These are phyloP conservation scores for Xylaria grammica DNA, from an alignment of 495 filamentous ascomycete genomes.

Conservation along the genomic window DNA sequence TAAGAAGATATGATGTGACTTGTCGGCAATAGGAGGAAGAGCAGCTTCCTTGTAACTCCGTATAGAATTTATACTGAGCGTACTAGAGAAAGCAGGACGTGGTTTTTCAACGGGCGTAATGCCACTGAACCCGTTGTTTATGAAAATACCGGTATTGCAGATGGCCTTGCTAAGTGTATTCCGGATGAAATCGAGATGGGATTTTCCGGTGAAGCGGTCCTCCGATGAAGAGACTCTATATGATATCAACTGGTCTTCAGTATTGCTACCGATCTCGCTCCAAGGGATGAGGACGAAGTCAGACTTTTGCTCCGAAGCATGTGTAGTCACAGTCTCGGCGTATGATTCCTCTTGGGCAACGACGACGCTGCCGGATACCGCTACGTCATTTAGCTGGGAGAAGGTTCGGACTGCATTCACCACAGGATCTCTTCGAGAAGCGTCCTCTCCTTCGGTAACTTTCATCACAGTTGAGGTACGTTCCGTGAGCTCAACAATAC, in stretches of 20 bases:
- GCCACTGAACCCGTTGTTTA: constrained; percentile 75
- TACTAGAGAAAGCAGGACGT: constrained; percentile 48
- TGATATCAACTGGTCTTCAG: constrained; percentile 61
- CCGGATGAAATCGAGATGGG: constrained; percentile 72
- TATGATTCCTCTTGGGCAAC: constrained; percentile 79
- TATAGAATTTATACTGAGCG: constrained; percentile 63
- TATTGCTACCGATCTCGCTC: constrained; percentile 80
- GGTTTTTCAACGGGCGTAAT: constrained; percentile 43
- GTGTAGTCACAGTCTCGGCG: constrained; percentile 72
- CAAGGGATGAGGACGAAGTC: constrained; percentile 91
- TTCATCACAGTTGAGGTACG: constrained; percentile 96
- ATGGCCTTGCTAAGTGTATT: constrained; percentile 62
- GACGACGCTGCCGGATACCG: constrained; percentile 78
- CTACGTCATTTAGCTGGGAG: constrained; percentile 81
- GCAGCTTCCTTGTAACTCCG: constrained; percentile 54
- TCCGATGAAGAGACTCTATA: constrained; percentile 40
- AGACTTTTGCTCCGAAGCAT: constrained; percentile 69
- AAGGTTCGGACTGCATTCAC: constrained; percentile 92
- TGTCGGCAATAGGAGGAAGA: constrained; percentile 59
- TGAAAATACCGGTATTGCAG: constrained; percentile 79
- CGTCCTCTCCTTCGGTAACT: constrained; percentile 81
- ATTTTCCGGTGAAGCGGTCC: constrained; percentile 55
- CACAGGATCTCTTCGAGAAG: constrained; percentile 79
- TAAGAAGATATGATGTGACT: constrained; percentile 83
- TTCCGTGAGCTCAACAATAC: constrained; percentile 87